Evolutionary conservation across 179 eudicot species (phyloP), one percentile per base, ranked within the genome.

Genomic region (Drosera spatulata): DNA sequence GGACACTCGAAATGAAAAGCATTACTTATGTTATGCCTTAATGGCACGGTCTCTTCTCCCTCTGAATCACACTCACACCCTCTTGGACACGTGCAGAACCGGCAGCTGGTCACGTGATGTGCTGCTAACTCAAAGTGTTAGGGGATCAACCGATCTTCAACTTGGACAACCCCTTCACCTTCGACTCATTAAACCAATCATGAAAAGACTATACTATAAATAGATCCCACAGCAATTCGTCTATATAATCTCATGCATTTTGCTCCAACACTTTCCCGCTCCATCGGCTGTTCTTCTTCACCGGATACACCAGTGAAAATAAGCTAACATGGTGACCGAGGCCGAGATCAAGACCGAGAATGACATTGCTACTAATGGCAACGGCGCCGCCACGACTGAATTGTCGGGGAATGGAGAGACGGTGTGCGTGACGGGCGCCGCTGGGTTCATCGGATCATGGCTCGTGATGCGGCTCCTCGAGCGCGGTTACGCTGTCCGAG

Each of bases 371-470:
- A 5, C 55, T 6, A 52, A 52, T 8, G 14, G 7, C 10, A 5
- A 8, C 13, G 13, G 6, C 6, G n/a, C 14, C 6, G 14, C 13
- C 6, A 15, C n/a, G 10, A 12, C 14, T n/a, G 49, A 39, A 41
- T 53, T 63, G 66, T 59, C 45, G 44, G 66, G 43, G 42, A 11
- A 43, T 7, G 66, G 66, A 55, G 71, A 67, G 51, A 61, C 55
- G 14, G 72, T 69, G 10, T 69, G 72, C 7, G 72, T 69, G 41
- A 69, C 72, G 47, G 72, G 72, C 4, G 72, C 67, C 13, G 45
- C 73, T 2, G 73, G 73, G 8, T 70, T 59, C n/a, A 39, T 70
- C 10, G 73, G 73, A 10, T 70, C 73, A 9, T 70, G 73, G 73
- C 73, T 70, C 39, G 64, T 59, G 43, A 70, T 64, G 73, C 59